Conservation (phyloP, 192 early-diverging fungal genomes). For the Linderina pennispora region DNA sequence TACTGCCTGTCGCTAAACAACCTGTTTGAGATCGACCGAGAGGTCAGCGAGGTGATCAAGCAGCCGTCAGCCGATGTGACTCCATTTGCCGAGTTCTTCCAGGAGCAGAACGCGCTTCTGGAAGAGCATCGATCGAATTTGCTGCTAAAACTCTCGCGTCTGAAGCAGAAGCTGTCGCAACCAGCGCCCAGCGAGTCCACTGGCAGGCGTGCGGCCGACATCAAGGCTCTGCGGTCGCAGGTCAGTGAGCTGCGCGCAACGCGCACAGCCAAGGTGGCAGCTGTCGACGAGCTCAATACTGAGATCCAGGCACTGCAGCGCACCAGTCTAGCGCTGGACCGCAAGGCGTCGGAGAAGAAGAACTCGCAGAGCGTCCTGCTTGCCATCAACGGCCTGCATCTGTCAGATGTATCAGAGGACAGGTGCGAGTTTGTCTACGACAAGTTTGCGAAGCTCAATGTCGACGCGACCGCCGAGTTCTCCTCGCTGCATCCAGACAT, state of each 20-base stretch:
- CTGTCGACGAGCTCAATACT: conserved; percentile 13
- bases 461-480: conserved; percentile 32
- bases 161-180: conserved; percentile 14
- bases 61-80: conserved; percentile 5
- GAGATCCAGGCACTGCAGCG: conserved; percentile 28
- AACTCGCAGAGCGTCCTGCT: conserved; percentile 34
- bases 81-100: conserved; percentile 12
- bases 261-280: conserved; percentile 9
- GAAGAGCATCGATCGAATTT: conserved; percentile 25
- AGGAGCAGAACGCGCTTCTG: conserved; percentile 15
- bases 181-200: conserved; percentile 13
- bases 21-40: conserved; percentile 37
- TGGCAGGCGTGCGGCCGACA: conserved; percentile 13
- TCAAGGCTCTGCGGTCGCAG: conserved; percentile 16
- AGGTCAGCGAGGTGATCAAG: conserved; percentile 18
- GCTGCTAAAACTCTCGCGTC: conserved; percentile 21
- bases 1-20: conserved; percentile 29
- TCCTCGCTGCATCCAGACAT: conserved; percentile 43
- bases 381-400: conserved; percentile 39
- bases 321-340: conserved; percentile 25
- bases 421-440: conserved; percentile 44
- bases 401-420: conserved; percentile 15
- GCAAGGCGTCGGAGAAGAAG: conserved; percentile 30
- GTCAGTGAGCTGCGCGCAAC: conserved; percentile 6
- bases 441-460: conserved; percentile 25